Percentiles rank a stretch among this genome's conserved stretches.
Conservation (phyloP, 495 filamentous ascomycete species). For the Hypoxylon intermedium region DNA sequence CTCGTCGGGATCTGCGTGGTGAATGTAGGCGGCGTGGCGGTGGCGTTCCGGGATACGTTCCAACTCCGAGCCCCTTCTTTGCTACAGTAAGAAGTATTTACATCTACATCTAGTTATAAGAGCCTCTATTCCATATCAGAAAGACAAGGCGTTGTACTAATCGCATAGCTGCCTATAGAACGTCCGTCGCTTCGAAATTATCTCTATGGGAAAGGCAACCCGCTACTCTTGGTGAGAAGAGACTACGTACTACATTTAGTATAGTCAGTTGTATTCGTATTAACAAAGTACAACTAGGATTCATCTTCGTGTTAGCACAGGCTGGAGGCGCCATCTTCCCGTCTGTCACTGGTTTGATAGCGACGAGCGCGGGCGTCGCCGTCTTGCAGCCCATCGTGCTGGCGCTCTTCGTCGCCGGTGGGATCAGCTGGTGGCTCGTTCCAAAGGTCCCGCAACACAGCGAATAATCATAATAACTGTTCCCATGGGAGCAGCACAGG, state of each 20-base stretch:
- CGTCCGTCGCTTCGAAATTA: constrained; percentile 49
- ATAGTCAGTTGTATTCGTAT: background rate
- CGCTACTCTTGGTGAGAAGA: constrained; percentile 42
- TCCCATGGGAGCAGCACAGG: too few species aligned
- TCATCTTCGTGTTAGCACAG: constrained; percentile 59
- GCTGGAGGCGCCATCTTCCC: constrained; percentile 60
- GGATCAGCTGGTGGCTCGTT: constrained; percentile 54
- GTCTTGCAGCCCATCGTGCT: constrained; percentile 61
- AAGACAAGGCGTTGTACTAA: constrained; percentile 1
- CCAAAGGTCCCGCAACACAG: constrained; percentile 42
- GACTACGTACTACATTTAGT: background rate
- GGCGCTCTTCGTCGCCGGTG: constrained; percentile 52
- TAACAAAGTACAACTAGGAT: constrained; percentile 32
- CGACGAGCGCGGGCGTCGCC: constrained; percentile 52
- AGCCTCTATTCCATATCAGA: too few species aligned
- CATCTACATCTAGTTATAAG: background rate
- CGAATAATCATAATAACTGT: too few species aligned
- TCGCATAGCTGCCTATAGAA: constrained; percentile 32
- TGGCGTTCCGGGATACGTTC: constrained; percentile 48
- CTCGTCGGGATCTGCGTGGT: constrained; percentile 49
- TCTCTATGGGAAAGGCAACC: constrained; percentile 53
- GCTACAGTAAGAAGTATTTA: constrained; percentile 43
- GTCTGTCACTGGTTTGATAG: constrained; percentile 58
- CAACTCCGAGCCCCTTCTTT: constrained; percentile 56
- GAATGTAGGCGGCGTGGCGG: constrained; percentile 47